Base-by-base conservation (phyloP, 2,329 filamentous ascomycete genomes). In the Amauroascus verrucosus region DNA sequence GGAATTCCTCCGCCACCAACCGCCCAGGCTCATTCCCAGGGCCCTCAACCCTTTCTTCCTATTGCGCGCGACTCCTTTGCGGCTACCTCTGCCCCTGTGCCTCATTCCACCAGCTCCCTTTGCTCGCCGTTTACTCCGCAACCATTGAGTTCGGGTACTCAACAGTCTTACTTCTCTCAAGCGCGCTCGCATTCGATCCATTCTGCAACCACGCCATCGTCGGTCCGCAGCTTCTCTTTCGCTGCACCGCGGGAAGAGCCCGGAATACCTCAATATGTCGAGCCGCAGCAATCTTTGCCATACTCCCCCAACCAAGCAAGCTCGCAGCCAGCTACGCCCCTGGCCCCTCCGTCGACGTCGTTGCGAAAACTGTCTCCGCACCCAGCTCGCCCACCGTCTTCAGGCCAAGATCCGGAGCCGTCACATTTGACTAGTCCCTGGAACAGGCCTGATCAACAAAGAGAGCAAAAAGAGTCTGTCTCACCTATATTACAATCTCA, bases 311-410 rank as follows among this genome's bases (percentile, higher is more conserved):
- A 41, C 48, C 51, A 51, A 33, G 16, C 45, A 2, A 33, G 43
- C 33, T 53, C 49, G 40, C 53, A 55, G n/a, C 54, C 54, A 11
- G 49, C 48, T 14, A 55, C 53, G 43, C 75, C 75, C 22, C 64
- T 77, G 43, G 74, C 72, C 1, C 75, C 75, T 24, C 73, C 72
- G 47, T 61, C 66, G 30, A 55, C 62, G 6, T 61, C 66, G 14
- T 64, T 62, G 40, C 57, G 62, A 16, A 68, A 64, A 18, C 65
- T 66, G n/a, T 68, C 68, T 1, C 63, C 69, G 13, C 67, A 66
- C 24, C 63, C 66, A 7, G 57, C 59, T 20, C 69, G 68, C 22
- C 69, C 69, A 16, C 64, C 56, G 16, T 71, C 69, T 8, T 68
- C 70, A 9, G 67, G 68, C 32, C 67, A 61, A 52, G 67, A 69